phyloP scores from a whole-genome alignment of 768 basidiomycete genomes.

The Psilocybe subaeruginosa region DNA sequence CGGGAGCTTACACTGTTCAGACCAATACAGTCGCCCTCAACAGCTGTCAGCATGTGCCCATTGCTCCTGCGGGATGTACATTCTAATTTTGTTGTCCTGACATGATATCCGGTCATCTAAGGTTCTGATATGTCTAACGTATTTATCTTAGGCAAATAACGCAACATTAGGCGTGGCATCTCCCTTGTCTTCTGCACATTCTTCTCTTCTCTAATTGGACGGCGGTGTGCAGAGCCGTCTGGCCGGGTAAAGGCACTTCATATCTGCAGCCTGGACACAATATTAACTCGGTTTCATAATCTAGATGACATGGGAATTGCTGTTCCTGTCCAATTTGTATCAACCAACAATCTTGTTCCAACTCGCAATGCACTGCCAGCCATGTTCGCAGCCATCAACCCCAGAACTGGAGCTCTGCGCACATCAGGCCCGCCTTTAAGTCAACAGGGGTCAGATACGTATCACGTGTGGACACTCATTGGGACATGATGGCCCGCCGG shows the following conservation, averaged over 20 bases:
- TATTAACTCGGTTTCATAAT: neutral
- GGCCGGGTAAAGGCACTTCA: conserved; percentile 44
- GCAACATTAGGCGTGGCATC: conserved; percentile 55
- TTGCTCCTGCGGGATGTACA: conserved; percentile 46
- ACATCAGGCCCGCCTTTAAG: conserved; percentile 53
- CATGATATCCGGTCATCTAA: neutral
- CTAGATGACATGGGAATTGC: conserved; percentile 66
- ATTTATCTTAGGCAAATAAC: conserved; percentile 49
- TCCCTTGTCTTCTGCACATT: too few species aligned
- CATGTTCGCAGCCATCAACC: conserved; percentile 57
- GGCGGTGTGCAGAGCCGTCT: conserved; percentile 48
- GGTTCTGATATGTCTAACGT: too few species aligned
- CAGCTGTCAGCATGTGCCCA: conserved; percentile 52
- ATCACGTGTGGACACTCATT: conserved; percentile 64
- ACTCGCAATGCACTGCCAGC: conserved; percentile 61
- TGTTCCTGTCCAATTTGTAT: conserved; percentile 62
- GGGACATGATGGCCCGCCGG: conserved; percentile 36
- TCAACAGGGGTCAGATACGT: conserved; percentile 52
- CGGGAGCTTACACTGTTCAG: conserved; percentile 65
- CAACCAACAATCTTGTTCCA: conserved; percentile 59
- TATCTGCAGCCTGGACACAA: conserved; percentile 7
- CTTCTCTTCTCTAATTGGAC: too few species aligned
- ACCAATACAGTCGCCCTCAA: conserved; percentile 55
- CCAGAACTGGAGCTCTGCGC: conserved; percentile 55
- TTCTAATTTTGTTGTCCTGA: neutral